These are phyloP conservation scores for Neurospora sp. DNA, from an alignment of 495 filamentous ascomycete species.

Conservation along the genomic window DNA sequence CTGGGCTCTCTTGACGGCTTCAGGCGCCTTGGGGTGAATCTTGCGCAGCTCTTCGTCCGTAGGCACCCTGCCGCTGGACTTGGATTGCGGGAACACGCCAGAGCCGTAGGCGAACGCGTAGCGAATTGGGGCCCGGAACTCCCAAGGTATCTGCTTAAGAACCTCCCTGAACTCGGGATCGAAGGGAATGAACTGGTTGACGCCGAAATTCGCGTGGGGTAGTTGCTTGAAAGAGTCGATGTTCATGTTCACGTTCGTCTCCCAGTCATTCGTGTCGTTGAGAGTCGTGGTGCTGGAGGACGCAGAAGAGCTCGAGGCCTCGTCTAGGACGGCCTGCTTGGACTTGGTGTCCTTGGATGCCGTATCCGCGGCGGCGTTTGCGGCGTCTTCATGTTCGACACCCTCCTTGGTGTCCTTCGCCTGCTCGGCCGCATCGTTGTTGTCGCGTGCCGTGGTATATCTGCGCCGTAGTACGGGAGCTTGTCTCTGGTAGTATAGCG, in stretches of 20 bases:
- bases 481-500: neutral
- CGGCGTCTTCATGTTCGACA: slow-evolving; percentile 13
- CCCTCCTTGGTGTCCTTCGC: slow-evolving; percentile 12
- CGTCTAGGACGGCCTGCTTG: slow-evolving; percentile 12
- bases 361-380: slow-evolving; percentile 13
- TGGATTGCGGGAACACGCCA: slow-evolving; percentile 82
- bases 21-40: slow-evolving; percentile 66
- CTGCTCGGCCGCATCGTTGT: slow-evolving; percentile 1
- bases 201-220: slow-evolving; percentile 78
- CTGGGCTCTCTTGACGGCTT: slow-evolving; percentile 70
- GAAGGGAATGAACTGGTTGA: slow-evolving; percentile 91
- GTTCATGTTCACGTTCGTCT: slow-evolving; percentile 63
- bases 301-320: slow-evolving; percentile 18
- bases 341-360: slow-evolving; percentile 17
- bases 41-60: slow-evolving; percentile 43
- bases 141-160: slow-evolving; percentile 78
- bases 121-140: slow-evolving; percentile 84
- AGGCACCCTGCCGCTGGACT: slow-evolving; percentile 30
- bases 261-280: slow-evolving; percentile 50
- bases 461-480: slow-evolving; percentile 1
- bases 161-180: slow-evolving; percentile 90
- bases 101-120: slow-evolving; percentile 98
- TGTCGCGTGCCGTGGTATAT: slow-evolving; percentile 12
- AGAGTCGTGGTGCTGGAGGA: slow-evolving; percentile 18
- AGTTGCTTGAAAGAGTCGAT: slow-evolving; percentile 79